phyloP scores from a whole-genome alignment of 768 basidiomycete genomes.

The Amanita pseudoporphyria region DNA sequence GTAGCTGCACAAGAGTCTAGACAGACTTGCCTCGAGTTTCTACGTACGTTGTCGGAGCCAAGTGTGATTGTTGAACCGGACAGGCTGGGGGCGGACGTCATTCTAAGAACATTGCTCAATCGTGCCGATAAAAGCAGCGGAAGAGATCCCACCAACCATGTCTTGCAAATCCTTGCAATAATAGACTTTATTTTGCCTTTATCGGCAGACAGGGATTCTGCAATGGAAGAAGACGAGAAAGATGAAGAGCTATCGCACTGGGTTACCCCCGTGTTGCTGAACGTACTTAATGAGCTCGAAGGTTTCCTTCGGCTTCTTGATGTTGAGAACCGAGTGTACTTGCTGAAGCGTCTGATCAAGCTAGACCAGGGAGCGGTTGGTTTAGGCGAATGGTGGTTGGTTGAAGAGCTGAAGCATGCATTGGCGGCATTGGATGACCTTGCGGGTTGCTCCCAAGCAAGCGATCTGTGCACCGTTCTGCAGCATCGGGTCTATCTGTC shows the following conservation, averaged over 20 bases:
- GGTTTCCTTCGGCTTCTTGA: conserved; percentile 50
- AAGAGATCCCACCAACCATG: conserved; percentile 47
- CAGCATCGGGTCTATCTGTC: conserved; percentile 41
- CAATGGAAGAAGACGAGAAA: conserved; percentile 8
- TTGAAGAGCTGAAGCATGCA: conserved; percentile 53
- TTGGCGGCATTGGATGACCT: conserved; percentile 27
- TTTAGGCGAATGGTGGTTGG: conserved; percentile 60
- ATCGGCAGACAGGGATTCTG: conserved; percentile 4
- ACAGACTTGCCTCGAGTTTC: conserved; percentile 41
- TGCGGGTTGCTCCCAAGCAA: conserved; percentile 16
- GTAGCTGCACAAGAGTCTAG: conserved; percentile 34
- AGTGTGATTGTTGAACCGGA: conserved; percentile 23
- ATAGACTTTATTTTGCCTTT: conserved; percentile 49
- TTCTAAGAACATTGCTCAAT: conserved; percentile 49
- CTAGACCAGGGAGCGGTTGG: conserved; percentile 50
- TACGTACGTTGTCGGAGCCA: conserved; percentile 31
- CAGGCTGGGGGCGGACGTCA: conserved; percentile 35
- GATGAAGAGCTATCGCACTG: conserved; percentile 28
- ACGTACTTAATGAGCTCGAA: conserved; percentile 41
- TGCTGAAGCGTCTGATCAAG: conserved; percentile 44
- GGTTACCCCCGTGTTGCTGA: conserved; percentile 47
- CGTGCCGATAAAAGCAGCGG: conserved; percentile 28
- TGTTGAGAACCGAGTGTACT: conserved; percentile 39
- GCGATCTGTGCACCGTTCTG: conserved; percentile 27
- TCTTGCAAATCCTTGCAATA: conserved; percentile 46